These are phyloP conservation scores for Botrytis cinerea DNA, from an alignment of 2,329 filamentous ascomycete species.

Conservation along the genomic window DNA sequence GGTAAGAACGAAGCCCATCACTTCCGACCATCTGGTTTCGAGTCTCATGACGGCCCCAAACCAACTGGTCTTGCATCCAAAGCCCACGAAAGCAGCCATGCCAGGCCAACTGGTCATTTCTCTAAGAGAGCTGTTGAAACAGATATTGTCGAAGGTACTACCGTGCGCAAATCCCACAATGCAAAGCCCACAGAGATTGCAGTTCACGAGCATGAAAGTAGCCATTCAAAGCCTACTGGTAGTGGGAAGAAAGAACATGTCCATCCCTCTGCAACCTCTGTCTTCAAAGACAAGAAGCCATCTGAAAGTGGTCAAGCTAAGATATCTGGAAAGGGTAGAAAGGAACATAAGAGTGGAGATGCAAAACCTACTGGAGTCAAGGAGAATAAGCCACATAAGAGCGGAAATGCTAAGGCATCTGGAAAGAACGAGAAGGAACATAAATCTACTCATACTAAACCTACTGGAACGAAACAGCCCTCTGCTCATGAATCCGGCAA, in stretches of 20 bases:
- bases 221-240: not conserved
- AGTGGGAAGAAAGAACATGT: not conserved
- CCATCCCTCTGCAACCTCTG: not conserved
- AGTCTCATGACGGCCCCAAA: not conserved
- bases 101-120: not conserved
- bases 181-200: not conserved
- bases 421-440: not conserved
- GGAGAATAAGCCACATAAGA: not conserved
- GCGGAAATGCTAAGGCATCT: not conserved
- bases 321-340: not conserved
- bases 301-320: not conserved
- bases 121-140: not conserved
- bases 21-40: not conserved
- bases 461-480: not conserved
- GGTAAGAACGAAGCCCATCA: not conserved
- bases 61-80: not conserved
- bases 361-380: not conserved
- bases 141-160: not conserved
- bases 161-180: not conserved
- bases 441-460: not conserved
- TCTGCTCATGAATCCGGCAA: not conserved
- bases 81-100: not conserved
- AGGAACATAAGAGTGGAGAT: not conserved
- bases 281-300: not conserved
- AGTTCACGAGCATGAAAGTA: not conserved